Evolutionary conservation across 2,329 filamentous ascomycete genomes (phyloP).

Genomic region (Aspergillus fischeri): DNA sequence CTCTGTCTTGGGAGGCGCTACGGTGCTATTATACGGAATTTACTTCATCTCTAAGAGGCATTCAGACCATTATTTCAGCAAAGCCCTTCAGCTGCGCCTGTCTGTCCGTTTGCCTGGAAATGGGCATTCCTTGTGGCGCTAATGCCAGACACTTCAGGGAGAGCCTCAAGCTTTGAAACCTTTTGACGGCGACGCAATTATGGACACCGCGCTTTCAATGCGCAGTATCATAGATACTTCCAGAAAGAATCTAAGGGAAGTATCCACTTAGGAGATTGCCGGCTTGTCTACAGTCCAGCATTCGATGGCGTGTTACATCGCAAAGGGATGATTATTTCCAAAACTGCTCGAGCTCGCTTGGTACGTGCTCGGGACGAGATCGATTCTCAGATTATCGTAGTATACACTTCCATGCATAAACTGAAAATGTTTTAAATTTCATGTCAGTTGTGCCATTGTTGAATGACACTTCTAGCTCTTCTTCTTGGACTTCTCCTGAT

Average conservation of each 20-base stretch:
- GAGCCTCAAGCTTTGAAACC: neutral
- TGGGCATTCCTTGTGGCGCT: neutral
- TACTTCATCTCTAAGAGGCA: neutral
- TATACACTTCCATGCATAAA: constrained; percentile 24
- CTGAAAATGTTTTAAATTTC: constrained; percentile 10
- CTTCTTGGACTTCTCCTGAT: constrained; percentile 54
- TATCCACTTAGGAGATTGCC: too few relatives aligned
- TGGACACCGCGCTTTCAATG: too few relatives aligned
- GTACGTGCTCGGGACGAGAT: neutral
- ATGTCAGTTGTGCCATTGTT: constrained; percentile 1
- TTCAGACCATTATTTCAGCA: neutral
- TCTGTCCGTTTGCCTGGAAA: neutral
- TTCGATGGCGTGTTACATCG: neutral
- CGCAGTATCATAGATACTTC: neutral
- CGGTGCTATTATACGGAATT: neutral
- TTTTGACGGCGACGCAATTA: neutral
- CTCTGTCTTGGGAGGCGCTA: neutral
- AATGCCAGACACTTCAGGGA: neutral
- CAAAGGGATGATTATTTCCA: neutral
- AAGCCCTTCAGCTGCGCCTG: neutral
- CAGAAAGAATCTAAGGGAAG: neutral
- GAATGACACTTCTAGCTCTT: constrained; percentile 39
- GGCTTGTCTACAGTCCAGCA: neutral
- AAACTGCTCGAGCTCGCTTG: neutral
- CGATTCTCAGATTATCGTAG: constrained; percentile 16